A percentile compares a stretch with the other conserved stretches of the same genome.
These are phyloP conservation scores for Brassica carinata DNA, from an alignment of 345 rosid genomes.

Conservation along the genomic window DNA sequence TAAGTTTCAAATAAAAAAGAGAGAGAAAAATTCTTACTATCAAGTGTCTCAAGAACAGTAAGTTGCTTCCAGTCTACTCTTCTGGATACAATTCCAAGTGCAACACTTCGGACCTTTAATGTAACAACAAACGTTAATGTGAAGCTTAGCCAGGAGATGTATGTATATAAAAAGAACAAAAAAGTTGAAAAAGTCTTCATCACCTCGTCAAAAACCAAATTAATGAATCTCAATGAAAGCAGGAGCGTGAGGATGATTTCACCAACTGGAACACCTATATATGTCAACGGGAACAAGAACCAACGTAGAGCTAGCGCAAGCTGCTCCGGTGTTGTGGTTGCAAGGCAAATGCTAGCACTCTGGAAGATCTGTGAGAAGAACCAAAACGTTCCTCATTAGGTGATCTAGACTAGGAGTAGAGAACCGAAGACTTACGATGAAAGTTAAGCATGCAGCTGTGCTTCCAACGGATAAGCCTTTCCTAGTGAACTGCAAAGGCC, in stretches of 20 bases:
- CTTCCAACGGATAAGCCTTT: conserved; percentile 95
- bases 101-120: conserved; percentile 77
- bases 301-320: conserved; percentile 83
- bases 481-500: conserved; percentile 85
- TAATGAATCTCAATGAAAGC: conserved; percentile 88
- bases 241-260: conserved; percentile 85
- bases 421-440: conserved; percentile 58
- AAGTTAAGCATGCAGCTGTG: conserved; percentile 92
- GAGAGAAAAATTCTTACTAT: conserved; percentile 52
- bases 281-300: conserved; percentile 77
- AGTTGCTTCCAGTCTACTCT: conserved; percentile 86
- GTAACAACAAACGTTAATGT: conserved; percentile 5
- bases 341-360: conserved; percentile 89
- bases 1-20: not conserved
- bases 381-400: not conserved
- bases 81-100: conserved; percentile 88
- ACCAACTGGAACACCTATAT: conserved; percentile 80
- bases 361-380: conserved; percentile 69
- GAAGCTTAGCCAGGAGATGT: conserved; percentile 14
- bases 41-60: conserved; percentile 78
- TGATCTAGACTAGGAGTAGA: conserved; percentile 5
- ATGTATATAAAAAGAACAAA: not conserved
- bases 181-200: conserved; percentile 19
- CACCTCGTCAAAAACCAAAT: conserved; percentile 92
- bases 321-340: conserved; percentile 94